A percentile compares a stretch with the other conserved stretches of the same genome.
These are phyloP conservation scores for Suillus americanus DNA, from an alignment of 768 basidiomycete species.

Conservation along the genomic window DNA sequence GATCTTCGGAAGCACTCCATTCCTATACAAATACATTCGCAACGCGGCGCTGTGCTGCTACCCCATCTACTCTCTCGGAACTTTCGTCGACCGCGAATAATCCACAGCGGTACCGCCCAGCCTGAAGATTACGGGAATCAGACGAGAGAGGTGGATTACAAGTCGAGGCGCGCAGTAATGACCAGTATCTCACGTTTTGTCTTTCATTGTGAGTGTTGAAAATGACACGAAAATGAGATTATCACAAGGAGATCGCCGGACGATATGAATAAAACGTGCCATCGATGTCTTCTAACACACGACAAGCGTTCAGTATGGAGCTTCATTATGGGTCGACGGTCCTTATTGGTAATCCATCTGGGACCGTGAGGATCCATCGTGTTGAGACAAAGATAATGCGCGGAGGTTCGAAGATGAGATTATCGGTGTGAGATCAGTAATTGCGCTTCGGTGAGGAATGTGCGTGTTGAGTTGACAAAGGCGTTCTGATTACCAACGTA, in stretches of 20 bases:
- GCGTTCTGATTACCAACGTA: background rate
- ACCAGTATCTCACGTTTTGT: background rate
- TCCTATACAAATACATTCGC: background rate
- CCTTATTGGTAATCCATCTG: background rate
- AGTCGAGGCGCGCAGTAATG: background rate
- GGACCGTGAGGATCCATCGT: constrained; percentile 3
- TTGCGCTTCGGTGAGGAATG: background rate
- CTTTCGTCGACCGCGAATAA: background rate
- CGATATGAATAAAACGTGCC: constrained; percentile 1
- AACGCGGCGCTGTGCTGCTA: background rate
- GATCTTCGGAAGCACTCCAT: background rate
- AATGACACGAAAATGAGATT: background rate
- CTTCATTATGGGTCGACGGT: background rate
- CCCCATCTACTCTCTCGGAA: background rate
- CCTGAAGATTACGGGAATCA: background rate
- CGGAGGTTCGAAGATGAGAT: background rate
- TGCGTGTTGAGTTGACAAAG: constrained; percentile 1
- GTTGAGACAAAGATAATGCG: background rate
- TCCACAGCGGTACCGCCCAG: background rate
- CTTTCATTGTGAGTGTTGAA: background rate
- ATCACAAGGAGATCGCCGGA: constrained; percentile 4
- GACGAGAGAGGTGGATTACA: background rate
- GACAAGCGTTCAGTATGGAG: background rate
- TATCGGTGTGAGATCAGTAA: background rate
- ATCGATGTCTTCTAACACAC: constrained; percentile 2